Evolutionary conservation across 2,329 filamentous ascomycete species (phyloP), one percentile per base, ranked within the genome.

Genomic region (Huntiella abstrusa): DNA sequence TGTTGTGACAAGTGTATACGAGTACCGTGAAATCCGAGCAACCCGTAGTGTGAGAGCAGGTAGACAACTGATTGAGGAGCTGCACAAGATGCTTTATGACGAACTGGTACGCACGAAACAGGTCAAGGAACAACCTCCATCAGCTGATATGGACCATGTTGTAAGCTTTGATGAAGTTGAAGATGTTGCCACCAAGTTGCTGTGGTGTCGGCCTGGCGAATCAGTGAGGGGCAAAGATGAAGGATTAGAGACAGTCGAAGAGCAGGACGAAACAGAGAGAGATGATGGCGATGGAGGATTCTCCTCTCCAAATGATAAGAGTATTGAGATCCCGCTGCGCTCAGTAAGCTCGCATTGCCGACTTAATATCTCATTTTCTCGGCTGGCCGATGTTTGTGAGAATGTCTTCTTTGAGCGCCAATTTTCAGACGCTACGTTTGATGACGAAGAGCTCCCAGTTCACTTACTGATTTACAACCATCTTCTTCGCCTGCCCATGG

Each of bases 371-470:
- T 70, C 81, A 0, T 85, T 88, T 55, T 69, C 74, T 3, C 69
- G 68, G 40, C 66, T 96, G 2, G 71, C 85, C 1, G 72, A 82
- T 49, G 80, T 85, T 0, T 82, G 80, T 50, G 84, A 95, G 55
- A 70, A 68, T 19, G 70, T 77, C 1, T 77, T 95, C 47, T 84
- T 96, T 53, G 79, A 68, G 56, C 53, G 70, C 55, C 55, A 68
- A 19, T 57, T 62, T 63, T 51, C 63, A 55, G 55, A 64, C 56
- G 58, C 61, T 13, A 75, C 77, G 35, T 77, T 86, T 51, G 91
- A 98, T 56, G 87, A 96, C 55, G 71, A 98, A 54, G 88, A 96
- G 52, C 70, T 83, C 13, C 78, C 88, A 0, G 56, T 96, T 1
- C 83, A 83, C 44, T 58, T 77, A 10, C 69, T 96, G 6, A 67